A percentile compares a stretch with the other conserved stretches of the same genome.
phyloP scores from a whole-genome alignment of 805 yeast species.

The Ogataea nonfermentans region DNA sequence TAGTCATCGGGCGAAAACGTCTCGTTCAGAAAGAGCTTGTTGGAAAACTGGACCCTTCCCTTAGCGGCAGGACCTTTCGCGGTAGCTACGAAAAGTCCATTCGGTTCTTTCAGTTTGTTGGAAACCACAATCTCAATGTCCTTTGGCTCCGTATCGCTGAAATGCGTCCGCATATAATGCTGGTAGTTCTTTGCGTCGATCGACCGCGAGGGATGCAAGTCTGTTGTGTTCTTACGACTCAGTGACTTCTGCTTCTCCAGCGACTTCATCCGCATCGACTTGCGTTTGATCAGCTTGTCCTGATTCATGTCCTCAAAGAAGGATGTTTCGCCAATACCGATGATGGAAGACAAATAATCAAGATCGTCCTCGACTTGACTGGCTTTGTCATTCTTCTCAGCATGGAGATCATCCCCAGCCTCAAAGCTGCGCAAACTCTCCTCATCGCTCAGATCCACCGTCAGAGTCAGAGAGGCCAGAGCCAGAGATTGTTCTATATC shows the following conservation, averaged over 20 bases:
- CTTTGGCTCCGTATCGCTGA: conserved; percentile 19
- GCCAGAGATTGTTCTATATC: background rate
- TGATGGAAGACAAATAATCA: conserved; percentile 38
- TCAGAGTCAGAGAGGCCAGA: background rate
- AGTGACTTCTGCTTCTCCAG: conserved; percentile 36
- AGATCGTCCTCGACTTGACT: conserved; percentile 30
- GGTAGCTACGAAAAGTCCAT: background rate
- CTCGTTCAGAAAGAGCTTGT: conserved; percentile 46
- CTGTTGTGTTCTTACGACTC: conserved; percentile 30
- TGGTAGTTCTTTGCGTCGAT: conserved; percentile 24
- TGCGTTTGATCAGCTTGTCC: conserved; percentile 31
- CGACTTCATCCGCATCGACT: conserved; percentile 37
- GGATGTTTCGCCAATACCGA: conserved; percentile 41
- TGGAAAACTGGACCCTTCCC: conserved; percentile 38
- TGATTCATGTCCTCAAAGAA: conserved; percentile 31
- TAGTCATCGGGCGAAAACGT: conserved; percentile 53
- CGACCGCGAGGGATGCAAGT: background rate
- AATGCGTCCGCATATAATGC: conserved; percentile 10
- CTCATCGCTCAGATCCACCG: conserved; percentile 12
- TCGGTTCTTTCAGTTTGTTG: conserved; percentile 7
- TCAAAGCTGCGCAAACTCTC: conserved; percentile 18
- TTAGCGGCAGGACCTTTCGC: conserved; percentile 8
- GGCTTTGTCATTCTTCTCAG: background rate
- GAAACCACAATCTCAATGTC: conserved; percentile 12
- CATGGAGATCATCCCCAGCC: conserved; percentile 17